Conservation (phyloP, 768 basidiomycete genomes). For the Pleurotus pulmonarius region DNA sequence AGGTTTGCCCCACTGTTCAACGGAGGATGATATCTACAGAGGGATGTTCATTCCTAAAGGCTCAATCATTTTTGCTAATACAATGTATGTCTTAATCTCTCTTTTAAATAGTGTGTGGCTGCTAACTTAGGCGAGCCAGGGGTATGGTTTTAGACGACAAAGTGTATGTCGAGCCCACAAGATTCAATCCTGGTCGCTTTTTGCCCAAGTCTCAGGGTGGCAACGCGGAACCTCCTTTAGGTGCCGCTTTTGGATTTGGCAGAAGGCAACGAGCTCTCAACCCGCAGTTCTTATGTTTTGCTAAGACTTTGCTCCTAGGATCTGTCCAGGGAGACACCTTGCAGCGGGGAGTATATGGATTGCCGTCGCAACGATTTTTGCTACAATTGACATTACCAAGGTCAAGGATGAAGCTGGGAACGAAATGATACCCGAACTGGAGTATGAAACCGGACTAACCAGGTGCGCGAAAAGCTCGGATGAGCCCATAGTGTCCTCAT, state of each 20-base stretch:
- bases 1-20: constrained; percentile 17
- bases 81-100: neutral
- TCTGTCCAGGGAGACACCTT: constrained; percentile 53
- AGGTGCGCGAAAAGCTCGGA: constrained; percentile 19
- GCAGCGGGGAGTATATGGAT: constrained; percentile 45
- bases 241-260: constrained; percentile 22
- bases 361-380: constrained; percentile 38
- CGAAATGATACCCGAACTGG: constrained; percentile 32
- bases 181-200: constrained; percentile 23
- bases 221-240: constrained; percentile 21
- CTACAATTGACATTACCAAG: constrained; percentile 41
- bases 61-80: constrained; percentile 2
- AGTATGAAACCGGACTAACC: constrained; percentile 40
- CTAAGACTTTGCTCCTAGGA: constrained; percentile 20
- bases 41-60: constrained; percentile 25
- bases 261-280: neutral
- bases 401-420: constrained; percentile 35
- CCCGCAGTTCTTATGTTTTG: neutral
- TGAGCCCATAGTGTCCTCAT: no score
- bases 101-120: no score
- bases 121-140: neutral
- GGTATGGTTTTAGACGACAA: constrained; percentile 22
- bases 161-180: constrained; percentile 20
- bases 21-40: constrained; percentile 22
- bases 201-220: constrained; percentile 15